Conservation (phyloP, 2,329 filamentous ascomycete species). For the Hypomyces perniciosus region DNA sequence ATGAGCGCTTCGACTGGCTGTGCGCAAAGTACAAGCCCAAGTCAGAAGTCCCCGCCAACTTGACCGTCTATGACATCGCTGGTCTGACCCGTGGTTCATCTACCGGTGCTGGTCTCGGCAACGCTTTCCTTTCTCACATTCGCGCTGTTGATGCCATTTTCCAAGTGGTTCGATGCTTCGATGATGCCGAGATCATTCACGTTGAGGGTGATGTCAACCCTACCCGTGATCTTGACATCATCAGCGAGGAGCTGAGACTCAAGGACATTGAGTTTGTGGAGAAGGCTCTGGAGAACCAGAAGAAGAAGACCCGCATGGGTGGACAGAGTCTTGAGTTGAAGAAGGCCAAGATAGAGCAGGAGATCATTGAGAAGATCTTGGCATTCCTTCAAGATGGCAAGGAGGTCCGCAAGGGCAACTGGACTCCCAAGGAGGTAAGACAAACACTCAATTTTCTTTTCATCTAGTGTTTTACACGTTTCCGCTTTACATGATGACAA, state of each 20-base stretch:
- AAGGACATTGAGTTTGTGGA: conserved; percentile 99
- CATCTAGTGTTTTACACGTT: conserved; percentile 9
- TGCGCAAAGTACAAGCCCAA: conserved; percentile 96
- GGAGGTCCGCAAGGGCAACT: conserved; percentile 85
- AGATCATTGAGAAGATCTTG: conserved; percentile 85
- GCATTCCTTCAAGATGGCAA: conserved; percentile 80
- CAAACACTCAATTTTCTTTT: conserved; percentile 18
- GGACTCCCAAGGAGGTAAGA: conserved; percentile 91
- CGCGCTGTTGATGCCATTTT: conserved; percentile 97
- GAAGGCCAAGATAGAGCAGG: conserved; percentile 91
- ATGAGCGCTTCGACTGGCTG: conserved; percentile 94
- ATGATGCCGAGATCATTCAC: conserved; percentile 99
- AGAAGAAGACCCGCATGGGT: conserved; percentile 91
- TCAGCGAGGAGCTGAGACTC: conserved; percentile 90
- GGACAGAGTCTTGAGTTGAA: conserved; percentile 97
- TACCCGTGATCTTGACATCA: conserved; percentile 88
- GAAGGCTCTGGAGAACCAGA: conserved; percentile 85
- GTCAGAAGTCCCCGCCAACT: conserved; percentile 90
- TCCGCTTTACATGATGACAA: conserved; percentile 79
- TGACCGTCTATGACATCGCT: conserved; percentile 98
- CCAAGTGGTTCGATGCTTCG: conserved; percentile 94
- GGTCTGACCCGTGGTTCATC: conserved; percentile 93
- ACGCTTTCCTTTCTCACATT: conserved; percentile 97
- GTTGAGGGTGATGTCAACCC: conserved; percentile 98
- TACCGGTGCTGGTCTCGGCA: conserved; percentile 94